These are phyloP conservation scores for Cutaneotrichosporon curvatum DNA, from an alignment of 1,284 basidiomycete genomes.

Conservation along the genomic window DNA sequence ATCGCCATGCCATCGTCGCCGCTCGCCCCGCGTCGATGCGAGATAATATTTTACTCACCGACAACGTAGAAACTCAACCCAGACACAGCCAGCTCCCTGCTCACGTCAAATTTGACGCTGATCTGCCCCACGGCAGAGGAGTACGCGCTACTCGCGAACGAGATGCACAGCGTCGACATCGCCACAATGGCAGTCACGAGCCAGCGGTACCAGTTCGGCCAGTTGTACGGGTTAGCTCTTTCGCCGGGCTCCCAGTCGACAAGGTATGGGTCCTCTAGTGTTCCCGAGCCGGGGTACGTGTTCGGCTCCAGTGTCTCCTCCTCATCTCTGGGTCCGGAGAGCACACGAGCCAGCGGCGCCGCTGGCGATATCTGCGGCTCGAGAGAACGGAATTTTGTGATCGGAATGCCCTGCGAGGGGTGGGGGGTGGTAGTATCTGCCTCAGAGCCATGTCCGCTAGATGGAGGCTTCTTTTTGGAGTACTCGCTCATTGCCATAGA, in stretches of 20 bases:
- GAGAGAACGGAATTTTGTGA: slow-evolving; percentile 7
- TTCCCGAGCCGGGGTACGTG: slow-evolving; percentile 25
- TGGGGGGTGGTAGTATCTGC: too few relatives aligned
- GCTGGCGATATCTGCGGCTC: slow-evolving; percentile 50
- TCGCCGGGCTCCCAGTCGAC: slow-evolving; percentile 52
- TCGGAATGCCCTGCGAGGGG: slow-evolving; percentile 1
- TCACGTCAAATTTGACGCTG: slow-evolving; percentile 50
- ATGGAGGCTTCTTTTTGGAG: too few relatives aligned
- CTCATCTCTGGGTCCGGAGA: slow-evolving; percentile 2
- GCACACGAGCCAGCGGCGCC: slow-evolving; percentile 9
- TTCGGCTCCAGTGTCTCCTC: not conserved
- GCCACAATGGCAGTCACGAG: slow-evolving; percentile 33
- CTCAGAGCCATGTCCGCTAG: too few relatives aligned
- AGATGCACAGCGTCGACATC: slow-evolving; percentile 55
- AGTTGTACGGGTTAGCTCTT: slow-evolving; percentile 59
- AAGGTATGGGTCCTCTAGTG: slow-evolving; percentile 24
- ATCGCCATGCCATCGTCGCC: not conserved
- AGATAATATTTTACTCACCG: slow-evolving; percentile 17
- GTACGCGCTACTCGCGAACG: slow-evolving; percentile 56
- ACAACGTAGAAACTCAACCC: slow-evolving; percentile 48
- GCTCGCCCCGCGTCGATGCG: too few relatives aligned
- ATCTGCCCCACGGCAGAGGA: slow-evolving; percentile 54
- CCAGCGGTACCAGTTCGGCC: slow-evolving; percentile 51
- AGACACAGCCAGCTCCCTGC: slow-evolving; percentile 53
- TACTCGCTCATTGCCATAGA: too few relatives aligned